phyloP scores from a whole-genome alignment of 2,329 filamentous ascomycete genomes.

The Xylaria hypoxylon region DNA sequence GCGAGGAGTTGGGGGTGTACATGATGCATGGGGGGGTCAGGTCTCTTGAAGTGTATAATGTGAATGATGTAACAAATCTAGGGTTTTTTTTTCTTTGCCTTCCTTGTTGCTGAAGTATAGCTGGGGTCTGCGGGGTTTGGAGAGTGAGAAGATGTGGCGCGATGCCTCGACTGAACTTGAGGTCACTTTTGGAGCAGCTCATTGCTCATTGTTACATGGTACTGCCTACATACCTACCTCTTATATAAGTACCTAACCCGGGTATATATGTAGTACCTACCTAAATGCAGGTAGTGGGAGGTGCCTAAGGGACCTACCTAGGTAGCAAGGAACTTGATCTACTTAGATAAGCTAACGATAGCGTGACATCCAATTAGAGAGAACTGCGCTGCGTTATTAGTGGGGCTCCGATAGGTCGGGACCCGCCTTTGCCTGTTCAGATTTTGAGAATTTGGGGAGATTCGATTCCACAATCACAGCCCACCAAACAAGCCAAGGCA shows the following conservation, averaged over 20 bases:
- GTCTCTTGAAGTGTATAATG: conserved; percentile 21
- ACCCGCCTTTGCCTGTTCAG: conserved; percentile 23
- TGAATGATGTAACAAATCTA: not conserved
- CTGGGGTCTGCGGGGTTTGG: not conserved
- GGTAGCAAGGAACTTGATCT: not conserved
- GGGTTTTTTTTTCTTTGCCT: not conserved
- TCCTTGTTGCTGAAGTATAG: not conserved
- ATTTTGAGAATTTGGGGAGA: conserved; percentile 37
- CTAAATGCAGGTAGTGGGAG: not conserved
- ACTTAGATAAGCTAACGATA: not conserved
- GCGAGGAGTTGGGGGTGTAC: conserved; percentile 11
- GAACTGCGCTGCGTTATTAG: not conserved
- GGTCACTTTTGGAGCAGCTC: too few relatives aligned
- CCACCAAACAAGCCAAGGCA: conserved; percentile 32
- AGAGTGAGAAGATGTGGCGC: not conserved
- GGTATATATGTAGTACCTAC: too few relatives aligned
- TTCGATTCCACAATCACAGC: conserved; percentile 35
- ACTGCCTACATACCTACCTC: too few relatives aligned
- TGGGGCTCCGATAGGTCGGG: conserved; percentile 19
- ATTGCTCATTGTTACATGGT: too few relatives aligned
- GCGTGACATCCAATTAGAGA: conserved; percentile 4
- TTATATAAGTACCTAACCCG: too few relatives aligned
- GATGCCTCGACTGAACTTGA: too few relatives aligned
- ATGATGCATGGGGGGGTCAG: not conserved
- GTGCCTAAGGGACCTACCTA: too few relatives aligned